Percentiles rank a stretch among this genome's conserved stretches.
phyloP scores from a whole-genome alignment of 106 monocot species.

The Agapanthus africanus region DNA sequence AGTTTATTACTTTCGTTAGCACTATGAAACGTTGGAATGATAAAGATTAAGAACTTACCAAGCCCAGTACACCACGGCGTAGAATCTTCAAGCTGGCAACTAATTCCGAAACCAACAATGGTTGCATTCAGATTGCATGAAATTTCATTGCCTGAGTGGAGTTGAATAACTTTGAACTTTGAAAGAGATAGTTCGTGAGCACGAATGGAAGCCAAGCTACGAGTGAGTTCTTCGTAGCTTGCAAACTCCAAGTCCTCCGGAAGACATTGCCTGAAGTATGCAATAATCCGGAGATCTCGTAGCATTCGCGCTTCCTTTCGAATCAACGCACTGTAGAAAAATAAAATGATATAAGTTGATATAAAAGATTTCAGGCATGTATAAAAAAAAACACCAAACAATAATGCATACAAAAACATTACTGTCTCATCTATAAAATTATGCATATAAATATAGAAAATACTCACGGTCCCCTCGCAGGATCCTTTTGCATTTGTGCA shows the following conservation, averaged over 20 bases:
- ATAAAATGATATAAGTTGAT: too few species aligned
- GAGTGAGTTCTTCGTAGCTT: constrained; percentile 33
- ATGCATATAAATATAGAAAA: neutral
- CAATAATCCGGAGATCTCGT: constrained; percentile 48
- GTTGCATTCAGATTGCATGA: constrained; percentile 39
- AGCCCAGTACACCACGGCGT: constrained; percentile 64
- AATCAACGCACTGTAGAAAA: constrained; percentile 21
- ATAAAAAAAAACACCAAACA: too few species aligned
- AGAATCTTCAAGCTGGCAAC: constrained; percentile 12
- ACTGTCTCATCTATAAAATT: too few species aligned
- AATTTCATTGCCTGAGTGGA: constrained; percentile 33
- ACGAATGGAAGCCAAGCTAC: constrained; percentile 51
- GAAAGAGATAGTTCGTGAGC: constrained; percentile 53
- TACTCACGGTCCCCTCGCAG: constrained; percentile 36
- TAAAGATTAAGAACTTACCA: constrained; percentile 25
- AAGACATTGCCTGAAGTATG: constrained; percentile 73
- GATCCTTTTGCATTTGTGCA: constrained; percentile 12
- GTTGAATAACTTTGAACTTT: constrained; percentile 27
- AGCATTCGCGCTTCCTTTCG: constrained; percentile 52
- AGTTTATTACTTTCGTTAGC: too few species aligned
- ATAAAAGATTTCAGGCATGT: too few species aligned
- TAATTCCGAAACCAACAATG: constrained; percentile 58
- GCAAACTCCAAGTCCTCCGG: constrained; percentile 30
- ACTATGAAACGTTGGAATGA: too few species aligned
- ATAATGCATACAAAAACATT: too few species aligned